Conservation (phyloP, 306 rosid species). For the Argentina anserina region DNA sequence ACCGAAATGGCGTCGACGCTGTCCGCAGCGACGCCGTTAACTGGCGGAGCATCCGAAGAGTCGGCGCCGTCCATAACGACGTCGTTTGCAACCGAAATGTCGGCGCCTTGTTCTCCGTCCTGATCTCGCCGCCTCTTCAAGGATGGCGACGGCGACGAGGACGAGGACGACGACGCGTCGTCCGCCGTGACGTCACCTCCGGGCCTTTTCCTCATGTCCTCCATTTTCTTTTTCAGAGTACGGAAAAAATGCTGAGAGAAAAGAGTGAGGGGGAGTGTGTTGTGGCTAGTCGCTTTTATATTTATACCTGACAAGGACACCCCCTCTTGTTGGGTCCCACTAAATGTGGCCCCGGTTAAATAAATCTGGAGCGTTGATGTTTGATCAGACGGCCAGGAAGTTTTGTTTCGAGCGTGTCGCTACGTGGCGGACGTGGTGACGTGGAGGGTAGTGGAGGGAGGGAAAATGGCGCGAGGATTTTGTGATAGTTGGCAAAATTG, state of each 20-base stretch:
- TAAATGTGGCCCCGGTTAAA: not conserved
- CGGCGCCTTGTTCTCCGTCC: not conserved
- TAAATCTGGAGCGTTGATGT: not conserved
- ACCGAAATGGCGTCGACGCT: not conserved
- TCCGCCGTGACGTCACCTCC: not conserved
- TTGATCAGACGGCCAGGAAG: not conserved
- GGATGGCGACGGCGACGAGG: not conserved
- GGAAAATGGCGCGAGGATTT: not conserved
- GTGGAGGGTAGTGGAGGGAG: not conserved
- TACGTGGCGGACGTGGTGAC: not conserved
- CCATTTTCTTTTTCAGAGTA: slow-evolving; percentile 11
- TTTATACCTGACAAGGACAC: not conserved
- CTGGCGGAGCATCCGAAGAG: not conserved
- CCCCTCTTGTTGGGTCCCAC: not conserved
- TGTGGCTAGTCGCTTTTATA: not conserved
- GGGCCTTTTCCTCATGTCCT: slow-evolving; percentile 6
- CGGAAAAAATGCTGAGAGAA: not conserved
- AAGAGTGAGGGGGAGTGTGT: not conserved
- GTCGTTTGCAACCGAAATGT: not conserved
- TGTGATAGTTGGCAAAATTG: not conserved
- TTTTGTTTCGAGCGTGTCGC: not conserved
- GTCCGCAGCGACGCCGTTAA: not conserved
- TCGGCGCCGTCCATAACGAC: not conserved
- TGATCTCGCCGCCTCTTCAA: slow-evolving; percentile 9
- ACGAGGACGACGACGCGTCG: not conserved